Evolutionary conservation across 495 filamentous ascomycete genomes (phyloP), one percentile per base, ranked within the genome.

Genomic region (Hamigera avellanea): DNA sequence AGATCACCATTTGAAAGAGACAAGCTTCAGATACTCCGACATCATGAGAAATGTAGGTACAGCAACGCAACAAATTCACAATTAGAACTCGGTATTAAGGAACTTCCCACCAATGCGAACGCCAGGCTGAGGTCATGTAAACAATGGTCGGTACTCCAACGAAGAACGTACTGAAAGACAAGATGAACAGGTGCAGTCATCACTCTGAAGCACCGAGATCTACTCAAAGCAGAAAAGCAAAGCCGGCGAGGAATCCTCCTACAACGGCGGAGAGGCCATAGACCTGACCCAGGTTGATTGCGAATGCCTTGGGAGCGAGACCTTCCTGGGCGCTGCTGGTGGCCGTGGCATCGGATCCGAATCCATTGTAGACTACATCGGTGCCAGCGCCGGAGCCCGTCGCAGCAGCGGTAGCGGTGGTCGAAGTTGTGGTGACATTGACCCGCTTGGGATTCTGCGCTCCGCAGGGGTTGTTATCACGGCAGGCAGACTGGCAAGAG

Each of bases 391-490:
- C 43, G 17, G 57, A 48, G 19, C 51, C 46, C 0, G 63, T 53
- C 10, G 64, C 54, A 13, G 67, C 56, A 6, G 67, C 41, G 9
- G 67, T 45, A 14, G 54, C 42, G 9, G 60, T 48, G 29, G 65
- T 59, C 29, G 68, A 56, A 14, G 73, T 63, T 12, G 67, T 67
- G 6, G 71, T 73, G 6, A 53, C 45, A 54, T 88, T 89, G 43
- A 69, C 56, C 19, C 62, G 66, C 26, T 59, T 72, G 8, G 85
- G 86, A 43, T 71, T 59, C 51, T 76, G 73, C 6, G 86, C 86
- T 46, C 87, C 87, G 49, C 87, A 95, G 6, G 83, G 85, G 51
- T 93, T 66, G 36, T 83, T 51, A 35, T 68, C 49, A 43, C 77
- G 74, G 68, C 87, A 95, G 16, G 55, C 37, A 30, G 59, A 61